These are phyloP conservation scores for Phytophthora litchii DNA, from an alignment of 352 stramenopile species.

Conservation along the genomic window DNA sequence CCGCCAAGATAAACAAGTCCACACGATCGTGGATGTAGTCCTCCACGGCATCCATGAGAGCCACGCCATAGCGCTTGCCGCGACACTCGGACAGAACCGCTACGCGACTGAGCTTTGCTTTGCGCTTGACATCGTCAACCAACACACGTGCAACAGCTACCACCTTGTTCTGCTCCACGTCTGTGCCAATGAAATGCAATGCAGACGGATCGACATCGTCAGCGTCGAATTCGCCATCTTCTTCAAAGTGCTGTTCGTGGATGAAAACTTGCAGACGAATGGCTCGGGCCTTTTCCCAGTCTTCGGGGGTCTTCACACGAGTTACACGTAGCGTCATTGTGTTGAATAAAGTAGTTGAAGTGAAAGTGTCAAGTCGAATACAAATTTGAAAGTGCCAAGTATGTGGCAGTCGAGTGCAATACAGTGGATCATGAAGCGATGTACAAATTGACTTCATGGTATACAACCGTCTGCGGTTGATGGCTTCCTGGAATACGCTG, in stretches of 20 bases:
- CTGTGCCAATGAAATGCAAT: conserved; percentile 53
- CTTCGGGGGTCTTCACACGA: conserved; percentile 44
- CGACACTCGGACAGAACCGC: conserved; percentile 57
- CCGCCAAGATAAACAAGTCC: conserved; percentile 41
- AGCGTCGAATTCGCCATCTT: conserved; percentile 42
- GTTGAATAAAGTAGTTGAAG: background rate
- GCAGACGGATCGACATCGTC: conserved; percentile 48
- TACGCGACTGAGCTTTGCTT: conserved; percentile 58
- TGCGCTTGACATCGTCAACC: conserved; percentile 36
- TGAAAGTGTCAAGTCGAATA: conserved; percentile 8
- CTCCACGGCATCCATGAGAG: conserved; percentile 51
- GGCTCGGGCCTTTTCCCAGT: conserved; percentile 43
- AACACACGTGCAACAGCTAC: conserved; percentile 53
- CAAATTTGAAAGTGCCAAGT: conserved; percentile 23
- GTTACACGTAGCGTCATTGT: conserved; percentile 45
- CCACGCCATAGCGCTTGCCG: conserved; percentile 51
- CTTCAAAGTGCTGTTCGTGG: conserved; percentile 48
- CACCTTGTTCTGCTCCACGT: conserved; percentile 55
- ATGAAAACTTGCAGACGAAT: conserved; percentile 60
- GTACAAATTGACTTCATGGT: conserved; percentile 6
- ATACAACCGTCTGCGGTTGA: too few relatives aligned
- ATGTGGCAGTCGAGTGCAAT: conserved; percentile 3
- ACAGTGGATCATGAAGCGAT: conserved; percentile 23
- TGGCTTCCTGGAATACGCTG: conserved; percentile 5
- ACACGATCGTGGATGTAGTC: conserved; percentile 34